Evolutionary conservation across 768 basidiomycete genomes (phyloP).

Genomic region (Lactifluus subvellereus): DNA sequence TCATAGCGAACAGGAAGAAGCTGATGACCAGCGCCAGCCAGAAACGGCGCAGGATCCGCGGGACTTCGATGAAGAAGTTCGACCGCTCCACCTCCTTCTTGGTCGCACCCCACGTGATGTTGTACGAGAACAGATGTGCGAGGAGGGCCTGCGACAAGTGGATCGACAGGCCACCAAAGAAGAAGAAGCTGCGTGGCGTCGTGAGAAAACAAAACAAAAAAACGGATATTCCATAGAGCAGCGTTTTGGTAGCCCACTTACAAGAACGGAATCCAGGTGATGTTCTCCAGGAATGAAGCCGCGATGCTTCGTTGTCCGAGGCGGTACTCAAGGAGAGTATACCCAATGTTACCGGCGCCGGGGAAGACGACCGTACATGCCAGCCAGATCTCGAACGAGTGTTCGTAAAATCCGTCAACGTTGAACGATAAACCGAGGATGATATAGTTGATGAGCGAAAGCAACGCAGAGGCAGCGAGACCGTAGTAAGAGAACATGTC

Average conservation of each 20-base stretch:
- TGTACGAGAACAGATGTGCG: constrained; percentile 52
- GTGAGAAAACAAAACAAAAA: no score
- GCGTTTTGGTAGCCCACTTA: constrained; percentile 37
- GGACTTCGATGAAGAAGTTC: constrained; percentile 89
- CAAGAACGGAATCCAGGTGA: constrained; percentile 72
- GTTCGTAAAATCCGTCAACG: constrained; percentile 66
- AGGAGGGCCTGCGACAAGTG: constrained; percentile 50
- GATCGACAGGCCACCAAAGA: constrained; percentile 52
- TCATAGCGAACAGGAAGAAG: constrained; percentile 43
- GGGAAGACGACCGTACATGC: constrained; percentile 68
- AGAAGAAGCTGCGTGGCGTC: constrained; percentile 37
- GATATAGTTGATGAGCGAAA: constrained; percentile 67
- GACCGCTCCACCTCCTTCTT: constrained; percentile 82
- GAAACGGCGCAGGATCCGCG: constrained; percentile 76
- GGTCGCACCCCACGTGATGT: constrained; percentile 54
- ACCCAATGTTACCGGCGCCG: constrained; percentile 61
- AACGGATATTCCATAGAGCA: background rate
- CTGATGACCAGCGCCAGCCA: constrained; percentile 57
- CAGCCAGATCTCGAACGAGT: constrained; percentile 69
- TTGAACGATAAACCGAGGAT: constrained; percentile 55
- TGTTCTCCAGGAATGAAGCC: constrained; percentile 50
- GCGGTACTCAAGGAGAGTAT: constrained; percentile 63
- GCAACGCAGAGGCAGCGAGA: constrained; percentile 54
- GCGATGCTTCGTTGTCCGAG: constrained; percentile 51
- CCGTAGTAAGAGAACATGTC: constrained; percentile 53